Percentiles rank a stretch among this genome's conserved stretches.
phyloP scores from a whole-genome alignment of 2,329 filamentous ascomycete species.

The Aotearoamyces nothofagi region DNA sequence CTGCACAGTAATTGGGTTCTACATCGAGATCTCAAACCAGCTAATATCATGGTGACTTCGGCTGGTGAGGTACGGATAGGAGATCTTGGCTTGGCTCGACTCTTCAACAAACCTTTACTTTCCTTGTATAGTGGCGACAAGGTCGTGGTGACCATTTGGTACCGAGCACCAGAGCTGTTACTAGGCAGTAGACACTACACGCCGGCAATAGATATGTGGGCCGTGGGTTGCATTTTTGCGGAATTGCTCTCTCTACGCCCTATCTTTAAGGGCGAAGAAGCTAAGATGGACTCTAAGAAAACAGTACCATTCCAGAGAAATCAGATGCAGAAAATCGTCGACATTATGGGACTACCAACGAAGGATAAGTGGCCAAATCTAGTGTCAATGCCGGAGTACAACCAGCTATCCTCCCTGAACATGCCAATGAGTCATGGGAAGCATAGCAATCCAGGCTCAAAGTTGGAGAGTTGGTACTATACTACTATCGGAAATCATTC shows the following conservation, averaged over 20 bases:
- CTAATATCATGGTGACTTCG: slow-evolving; percentile 97
- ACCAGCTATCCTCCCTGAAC: slow-evolving; percentile 46
- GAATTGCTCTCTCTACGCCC: slow-evolving; percentile 80
- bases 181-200: slow-evolving; percentile 94
- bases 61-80: slow-evolving; percentile 85
- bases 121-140: slow-evolving; percentile 90
- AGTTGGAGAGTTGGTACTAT: slow-evolving; percentile 69
- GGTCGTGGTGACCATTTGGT: slow-evolving; percentile 98
- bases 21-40: slow-evolving; percentile 91
- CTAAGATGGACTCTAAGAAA: slow-evolving; percentile 98
- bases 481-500: slow-evolving; percentile 41
- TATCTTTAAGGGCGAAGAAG: slow-evolving; percentile 97
- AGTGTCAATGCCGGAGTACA: slow-evolving; percentile 73
- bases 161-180: slow-evolving; percentile 85
- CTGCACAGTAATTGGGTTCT: slow-evolving; percentile 95
- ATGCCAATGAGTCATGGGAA: slow-evolving; percentile 25
- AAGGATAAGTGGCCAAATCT: slow-evolving; percentile 83
- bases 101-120: slow-evolving; percentile 89
- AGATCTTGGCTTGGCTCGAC: slow-evolving; percentile 77
- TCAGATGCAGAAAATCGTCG: slow-evolving; percentile 98
- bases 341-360: slow-evolving; percentile 82
- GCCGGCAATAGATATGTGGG: slow-evolving; percentile 93
- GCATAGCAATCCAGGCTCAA: slow-evolving; percentile 19
- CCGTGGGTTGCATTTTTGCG: slow-evolving; percentile 93
- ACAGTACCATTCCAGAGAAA: slow-evolving; percentile 94